A percentile compares a stretch with the other conserved stretches of the same genome.
Evolutionary conservation across 768 basidiomycete genomes (phyloP).

Genomic region (Steccherinum ochraceum): DNA sequence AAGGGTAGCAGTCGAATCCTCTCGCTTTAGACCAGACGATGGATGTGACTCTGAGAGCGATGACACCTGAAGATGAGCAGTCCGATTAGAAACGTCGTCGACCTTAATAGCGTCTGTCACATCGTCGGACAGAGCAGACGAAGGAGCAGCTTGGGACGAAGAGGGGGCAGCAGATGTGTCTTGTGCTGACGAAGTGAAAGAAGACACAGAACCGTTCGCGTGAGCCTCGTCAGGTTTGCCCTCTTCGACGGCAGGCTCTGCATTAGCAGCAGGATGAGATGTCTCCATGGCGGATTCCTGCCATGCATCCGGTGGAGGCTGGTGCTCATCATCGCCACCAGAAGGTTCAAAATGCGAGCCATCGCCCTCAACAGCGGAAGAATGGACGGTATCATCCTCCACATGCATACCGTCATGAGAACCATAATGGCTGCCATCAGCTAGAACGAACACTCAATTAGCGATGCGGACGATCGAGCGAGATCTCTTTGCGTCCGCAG

Average conservation of each 20-base stretch:
- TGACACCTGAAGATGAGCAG: slow-evolving; percentile 38
- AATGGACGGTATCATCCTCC: slow-evolving; percentile 8
- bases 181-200: slow-evolving; percentile 4
- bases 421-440: slow-evolving; percentile 40
- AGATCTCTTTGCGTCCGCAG: slow-evolving; percentile 24
- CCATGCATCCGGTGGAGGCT: no score
- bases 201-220: neutral
- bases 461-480: slow-evolving; percentile 43
- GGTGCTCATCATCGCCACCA: no score
- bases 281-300: no score
- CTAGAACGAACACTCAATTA: slow-evolving; percentile 47
- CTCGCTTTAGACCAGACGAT: slow-evolving; percentile 21
- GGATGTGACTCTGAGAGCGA: slow-evolving; percentile 21
- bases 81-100: slow-evolving; percentile 41
- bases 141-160: slow-evolving; percentile 40
- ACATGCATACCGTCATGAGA: slow-evolving; percentile 21
- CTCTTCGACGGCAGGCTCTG: slow-evolving; percentile 41
- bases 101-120: slow-evolving; percentile 36
- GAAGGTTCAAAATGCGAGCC: no score
- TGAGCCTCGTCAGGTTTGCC: slow-evolving; percentile 30
- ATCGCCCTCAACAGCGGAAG: neutral
- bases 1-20: slow-evolving; percentile 45
- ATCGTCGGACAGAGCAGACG: slow-evolving; percentile 22
- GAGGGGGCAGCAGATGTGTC: slow-evolving; percentile 28
- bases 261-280: no score